phyloP scores from a whole-genome alignment of 2,329 filamentous ascomycete genomes.

The Colletotrichum truncatum region DNA sequence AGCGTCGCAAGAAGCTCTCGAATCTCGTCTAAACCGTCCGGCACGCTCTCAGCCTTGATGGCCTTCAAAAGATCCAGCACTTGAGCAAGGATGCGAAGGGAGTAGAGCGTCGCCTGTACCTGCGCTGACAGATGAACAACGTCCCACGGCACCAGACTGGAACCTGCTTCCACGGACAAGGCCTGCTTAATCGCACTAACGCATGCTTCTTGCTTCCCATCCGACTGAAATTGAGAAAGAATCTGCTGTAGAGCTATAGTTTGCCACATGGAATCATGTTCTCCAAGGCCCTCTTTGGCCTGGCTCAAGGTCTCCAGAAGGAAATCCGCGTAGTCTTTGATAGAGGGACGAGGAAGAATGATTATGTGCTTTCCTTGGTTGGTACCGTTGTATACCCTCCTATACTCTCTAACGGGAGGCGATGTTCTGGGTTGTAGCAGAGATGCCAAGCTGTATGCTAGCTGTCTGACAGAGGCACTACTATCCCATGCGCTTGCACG shows the following conservation, averaged over 20 bases:
- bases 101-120: constrained; percentile 68
- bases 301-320: constrained; percentile 32
- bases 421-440: constrained; percentile 30
- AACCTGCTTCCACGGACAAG: constrained; percentile 26
- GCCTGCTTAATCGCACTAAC: constrained; percentile 31
- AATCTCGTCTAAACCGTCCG: neutral
- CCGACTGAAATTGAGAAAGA: constrained; percentile 29
- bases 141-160: constrained; percentile 56
- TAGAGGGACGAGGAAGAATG: constrained; percentile 4
- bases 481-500: constrained; percentile 66
- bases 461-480: constrained; percentile 56
- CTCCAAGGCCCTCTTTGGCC: constrained; percentile 34
- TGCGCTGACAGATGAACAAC: constrained; percentile 70
- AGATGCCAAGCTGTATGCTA: constrained; percentile 61
- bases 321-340: constrained; percentile 15
- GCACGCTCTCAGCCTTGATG: neutral
- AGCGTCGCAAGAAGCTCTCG: constrained; percentile 4
- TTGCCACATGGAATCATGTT: constrained; percentile 23
- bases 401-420: constrained; percentile 44
- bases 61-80: constrained; percentile 48
- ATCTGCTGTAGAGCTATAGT: constrained; percentile 28
- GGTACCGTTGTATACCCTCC: constrained; percentile 38
- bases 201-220: constrained; percentile 42
- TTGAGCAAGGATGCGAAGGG: constrained; percentile 65
- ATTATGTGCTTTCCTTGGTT: constrained; percentile 27